Evolutionary conservation across 202 grass and related monocot genomes (phyloP), one percentile per base, ranked within the genome.

Genomic region (Alloteropsis angusta): DNA sequence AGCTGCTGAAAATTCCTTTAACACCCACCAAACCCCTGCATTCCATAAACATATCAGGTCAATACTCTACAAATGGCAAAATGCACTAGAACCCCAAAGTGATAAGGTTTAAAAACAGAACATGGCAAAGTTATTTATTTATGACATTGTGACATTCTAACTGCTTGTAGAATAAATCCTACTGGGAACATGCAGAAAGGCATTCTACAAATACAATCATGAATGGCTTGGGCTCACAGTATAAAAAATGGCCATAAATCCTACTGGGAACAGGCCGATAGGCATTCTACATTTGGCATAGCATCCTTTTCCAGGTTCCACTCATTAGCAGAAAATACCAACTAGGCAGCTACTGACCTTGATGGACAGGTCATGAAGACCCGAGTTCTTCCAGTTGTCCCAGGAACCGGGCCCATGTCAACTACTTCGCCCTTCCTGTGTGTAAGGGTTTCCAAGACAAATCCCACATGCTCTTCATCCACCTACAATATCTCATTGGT

Each of bases 321-420:
- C 5, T 72, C 30, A 74, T 70, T 36, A 47, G 65, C 18, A 71
- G 19, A 74, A 72, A 36, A 26, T 68, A 55, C 3, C 2, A 9
- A 49, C 39, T 9, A 9, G 39, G 39, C 39, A 41, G 7, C 38
- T 44, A 45, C 77, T 67, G 25, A 98, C 95, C 95, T 98, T 76
- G 95, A 98, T 88, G 95, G 95, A 64, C 95, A 98, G 18, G 86
- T 94, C 86, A 95, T 71, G 52, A 89, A 95, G 60, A 98, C 41
- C 26, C 95, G 84, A 68, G 92, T 95, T 89, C 95, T 92, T 77
- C 87, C 89, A 58, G 68, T 77, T 57, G 83, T 84, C 47, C 95
- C 95, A 54, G 87, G 89, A 53, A 98, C 95, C 54, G 95, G 95
- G 54, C 95, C 90, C 95, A 98, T 98, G 89, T 98, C 95, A 75